Evolutionary conservation across 371 early-diverging fungal genomes (phyloP).

Genomic region (Chytridium lagenaria): DNA sequence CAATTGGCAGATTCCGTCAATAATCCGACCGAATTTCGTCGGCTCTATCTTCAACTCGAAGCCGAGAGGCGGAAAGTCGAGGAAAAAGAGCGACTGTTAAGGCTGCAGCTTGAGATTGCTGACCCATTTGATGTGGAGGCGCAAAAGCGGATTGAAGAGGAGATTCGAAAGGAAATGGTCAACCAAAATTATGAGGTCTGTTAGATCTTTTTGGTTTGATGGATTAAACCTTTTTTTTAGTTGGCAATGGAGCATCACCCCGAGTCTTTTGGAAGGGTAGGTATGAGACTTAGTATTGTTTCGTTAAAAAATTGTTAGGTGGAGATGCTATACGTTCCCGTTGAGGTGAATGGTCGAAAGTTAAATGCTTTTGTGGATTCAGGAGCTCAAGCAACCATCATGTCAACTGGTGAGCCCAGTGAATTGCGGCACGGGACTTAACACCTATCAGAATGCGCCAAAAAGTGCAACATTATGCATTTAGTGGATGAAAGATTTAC

Average conservation of each 20-base stretch:
- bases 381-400: constrained; percentile 96
- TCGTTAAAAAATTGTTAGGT: constrained; percentile 48
- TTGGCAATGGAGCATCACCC: constrained; percentile 94
- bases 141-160: constrained; percentile 89
- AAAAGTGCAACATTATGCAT: constrained; percentile 82
- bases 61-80: constrained; percentile 59
- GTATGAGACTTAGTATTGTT: constrained; percentile 21
- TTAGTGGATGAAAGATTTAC: constrained; percentile 88
- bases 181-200: constrained; percentile 76
- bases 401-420: constrained; percentile 53
- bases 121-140: constrained; percentile 92
- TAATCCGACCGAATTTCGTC: constrained; percentile 73
- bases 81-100: constrained; percentile 45
- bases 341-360: constrained; percentile 83
- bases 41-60: constrained; percentile 68
- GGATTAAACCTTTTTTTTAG: neutral
- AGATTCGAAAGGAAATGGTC: constrained; percentile 85
- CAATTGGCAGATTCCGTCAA: constrained; percentile 74
- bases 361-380: constrained; percentile 97
- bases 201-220: too few species aligned
- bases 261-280: constrained; percentile 83
- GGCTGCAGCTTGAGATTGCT: constrained; percentile 55
- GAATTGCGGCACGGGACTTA: constrained; percentile 40
- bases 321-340: constrained; percentile 89
- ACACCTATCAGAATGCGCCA: constrained; percentile 71